Percentiles rank a stretch among this genome's conserved stretches.
Conservation (phyloP, 495 filamentous ascomycete species). For the Friedmanniomyces endolithicus region DNA sequence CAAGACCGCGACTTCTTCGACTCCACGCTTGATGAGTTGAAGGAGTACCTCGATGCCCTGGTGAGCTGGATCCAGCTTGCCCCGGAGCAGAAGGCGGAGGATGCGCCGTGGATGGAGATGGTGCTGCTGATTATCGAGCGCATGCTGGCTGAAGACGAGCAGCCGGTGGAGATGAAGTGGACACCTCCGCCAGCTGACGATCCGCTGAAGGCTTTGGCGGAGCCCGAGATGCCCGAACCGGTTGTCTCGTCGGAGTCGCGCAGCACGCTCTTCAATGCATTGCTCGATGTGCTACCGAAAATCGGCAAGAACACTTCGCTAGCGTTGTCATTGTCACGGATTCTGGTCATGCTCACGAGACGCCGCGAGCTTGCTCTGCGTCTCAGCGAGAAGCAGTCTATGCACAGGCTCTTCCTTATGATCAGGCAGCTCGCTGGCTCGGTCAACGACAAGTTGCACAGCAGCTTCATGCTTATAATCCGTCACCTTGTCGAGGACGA, state of each 20-base stretch:
- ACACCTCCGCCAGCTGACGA: conserved; percentile 43
- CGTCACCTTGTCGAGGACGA: conserved; percentile 93
- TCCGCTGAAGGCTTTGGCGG: conserved; percentile 34
- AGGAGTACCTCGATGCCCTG: conserved; percentile 62
- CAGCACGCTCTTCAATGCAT: conserved; percentile 52
- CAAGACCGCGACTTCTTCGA: conserved; percentile 72
- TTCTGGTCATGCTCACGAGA: conserved; percentile 84
- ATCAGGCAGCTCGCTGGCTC: conserved; percentile 75
- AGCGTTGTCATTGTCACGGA: conserved; percentile 68
- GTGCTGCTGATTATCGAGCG: conserved; percentile 83
- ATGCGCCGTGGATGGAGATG: conserved; percentile 85
- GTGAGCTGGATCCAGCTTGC: conserved; percentile 68
- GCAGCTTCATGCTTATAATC: conserved; percentile 73
- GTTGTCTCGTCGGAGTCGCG: conserved; percentile 56
- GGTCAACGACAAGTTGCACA: conserved; percentile 61
- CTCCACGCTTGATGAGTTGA: conserved; percentile 60
- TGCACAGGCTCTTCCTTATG: conserved; percentile 87
- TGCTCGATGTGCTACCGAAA: conserved; percentile 70
- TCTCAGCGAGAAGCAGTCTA: conserved; percentile 74
- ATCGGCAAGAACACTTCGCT: conserved; percentile 77
- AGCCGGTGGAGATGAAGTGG: conserved; percentile 63
- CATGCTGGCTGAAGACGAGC: conserved; percentile 72
- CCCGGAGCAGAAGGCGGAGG: conserved; percentile 52
- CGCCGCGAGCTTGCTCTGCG: conserved; percentile 57
- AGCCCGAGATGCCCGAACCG: conserved; percentile 48